Evolutionary conservation across 2,329 filamentous ascomycete genomes (phyloP).

Genomic region (Didymella lethalis): DNA sequence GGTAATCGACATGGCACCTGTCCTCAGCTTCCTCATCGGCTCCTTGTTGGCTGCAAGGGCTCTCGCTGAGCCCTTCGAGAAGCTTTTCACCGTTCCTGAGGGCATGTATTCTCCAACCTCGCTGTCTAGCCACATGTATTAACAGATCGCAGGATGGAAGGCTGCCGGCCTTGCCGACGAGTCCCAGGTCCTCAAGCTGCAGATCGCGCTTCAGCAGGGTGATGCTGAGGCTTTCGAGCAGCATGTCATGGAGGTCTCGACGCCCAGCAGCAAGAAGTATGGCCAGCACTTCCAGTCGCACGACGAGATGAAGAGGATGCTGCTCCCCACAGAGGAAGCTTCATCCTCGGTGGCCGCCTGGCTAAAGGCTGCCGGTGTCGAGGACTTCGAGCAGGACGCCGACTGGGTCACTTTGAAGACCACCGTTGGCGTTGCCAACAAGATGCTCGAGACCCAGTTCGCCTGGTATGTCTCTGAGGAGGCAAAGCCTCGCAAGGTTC

Average conservation of each 20-base stretch:
- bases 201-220: constrained; percentile 43
- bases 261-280: constrained; percentile 57
- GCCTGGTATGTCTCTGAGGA: constrained; percentile 52
- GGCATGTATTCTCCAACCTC: constrained; percentile 20
- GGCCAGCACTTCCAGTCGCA: constrained; percentile 58
- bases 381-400: constrained; percentile 51
- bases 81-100: constrained; percentile 34
- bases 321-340: constrained; percentile 52
- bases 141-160: constrained; percentile 33
- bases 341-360: constrained; percentile 52
- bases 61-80: constrained; percentile 39
- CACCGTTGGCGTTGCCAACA: constrained; percentile 50
- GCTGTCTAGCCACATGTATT: neutral
- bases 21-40: constrained; percentile 35
- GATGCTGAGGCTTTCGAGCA: constrained; percentile 50
- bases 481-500: constrained; percentile 51
- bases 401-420: constrained; percentile 48
- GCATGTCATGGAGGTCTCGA: constrained; percentile 54
- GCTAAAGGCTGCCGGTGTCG: constrained; percentile 54
- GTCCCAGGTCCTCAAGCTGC: constrained; percentile 36
- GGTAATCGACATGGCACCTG: constrained; percentile 32
- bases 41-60: constrained; percentile 33
- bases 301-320: constrained; percentile 54
- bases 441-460: constrained; percentile 60
- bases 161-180: constrained; percentile 28